Evolutionary conservation across 805 yeast species (phyloP).

Genomic region (Pichia cephalocereana): DNA sequence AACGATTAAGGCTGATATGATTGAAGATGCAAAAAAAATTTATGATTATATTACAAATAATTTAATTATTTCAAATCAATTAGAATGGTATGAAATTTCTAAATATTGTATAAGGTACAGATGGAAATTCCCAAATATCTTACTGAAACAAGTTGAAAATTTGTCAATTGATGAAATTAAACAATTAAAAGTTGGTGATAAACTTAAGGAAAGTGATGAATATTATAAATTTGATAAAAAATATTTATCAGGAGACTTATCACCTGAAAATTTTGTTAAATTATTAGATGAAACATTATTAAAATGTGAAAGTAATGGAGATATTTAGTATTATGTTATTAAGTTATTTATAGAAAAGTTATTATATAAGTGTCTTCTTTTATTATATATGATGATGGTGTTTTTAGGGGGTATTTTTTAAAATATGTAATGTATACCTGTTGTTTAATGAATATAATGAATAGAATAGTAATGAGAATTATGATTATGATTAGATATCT

Average conservation of each 20-base stretch:
- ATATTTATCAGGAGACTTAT: background rate
- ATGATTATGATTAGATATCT: conserved; percentile 39
- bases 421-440: too few species aligned
- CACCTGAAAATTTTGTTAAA: conserved; percentile 1
- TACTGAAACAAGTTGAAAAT: background rate
- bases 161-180: background rate
- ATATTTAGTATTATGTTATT: background rate
- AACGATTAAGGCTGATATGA: conserved; percentile 13
- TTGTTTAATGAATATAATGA: background rate
- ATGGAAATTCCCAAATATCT: conserved; percentile 12
- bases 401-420: too few species aligned
- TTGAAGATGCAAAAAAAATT: conserved; percentile 11
- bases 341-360: background rate
- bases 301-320: background rate
- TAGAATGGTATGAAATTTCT: background rate
- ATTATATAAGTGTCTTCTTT: background rate
- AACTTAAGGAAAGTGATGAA: background rate
- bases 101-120: conserved; percentile 8
- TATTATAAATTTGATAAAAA: background rate
- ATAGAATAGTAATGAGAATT: background rate
- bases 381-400: too few species aligned
- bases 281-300: background rate
- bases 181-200: background rate
- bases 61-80: background rate
- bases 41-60: conserved; percentile 3